phyloP scores from a whole-genome alignment of 202 grass and related monocot genomes.

The Panicum hallii region DNA sequence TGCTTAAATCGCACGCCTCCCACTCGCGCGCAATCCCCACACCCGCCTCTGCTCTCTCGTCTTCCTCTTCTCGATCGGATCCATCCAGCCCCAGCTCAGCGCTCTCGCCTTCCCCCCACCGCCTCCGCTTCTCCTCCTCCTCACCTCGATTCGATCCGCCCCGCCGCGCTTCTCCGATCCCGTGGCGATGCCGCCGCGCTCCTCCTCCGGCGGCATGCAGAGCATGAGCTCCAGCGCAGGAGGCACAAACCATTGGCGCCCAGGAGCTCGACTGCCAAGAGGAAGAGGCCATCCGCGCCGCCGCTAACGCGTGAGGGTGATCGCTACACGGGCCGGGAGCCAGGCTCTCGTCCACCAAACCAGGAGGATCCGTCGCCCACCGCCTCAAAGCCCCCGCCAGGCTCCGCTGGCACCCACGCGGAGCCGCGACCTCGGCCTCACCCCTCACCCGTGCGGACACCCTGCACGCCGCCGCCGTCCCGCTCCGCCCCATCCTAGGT shows the following conservation, averaged over 20 bases:
- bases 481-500: background rate
- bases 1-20: too few relatives aligned
- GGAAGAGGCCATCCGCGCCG: background rate
- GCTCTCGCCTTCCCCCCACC: too few relatives aligned
- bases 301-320: too few relatives aligned
- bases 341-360: too few relatives aligned
- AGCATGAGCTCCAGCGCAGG: conserved; percentile 9
- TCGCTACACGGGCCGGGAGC: background rate
- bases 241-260: background rate
- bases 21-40: too few relatives aligned
- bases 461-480: background rate
- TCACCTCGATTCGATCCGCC: background rate
- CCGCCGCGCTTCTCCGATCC: background rate
- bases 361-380: rapidly evolving
- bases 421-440: background rate
- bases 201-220: background rate
- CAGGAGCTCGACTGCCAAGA: background rate
- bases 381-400: background rate
- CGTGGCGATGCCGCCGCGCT: background rate
- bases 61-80: too few relatives aligned
- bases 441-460: too few relatives aligned
- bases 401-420: background rate
- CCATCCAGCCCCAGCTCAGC: too few relatives aligned
- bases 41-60: too few relatives aligned
- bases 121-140: background rate